These are phyloP conservation scores for Anaeromyces robustus DNA, from an alignment of 192 early-diverging fungal genomes.

Conservation along the genomic window DNA sequence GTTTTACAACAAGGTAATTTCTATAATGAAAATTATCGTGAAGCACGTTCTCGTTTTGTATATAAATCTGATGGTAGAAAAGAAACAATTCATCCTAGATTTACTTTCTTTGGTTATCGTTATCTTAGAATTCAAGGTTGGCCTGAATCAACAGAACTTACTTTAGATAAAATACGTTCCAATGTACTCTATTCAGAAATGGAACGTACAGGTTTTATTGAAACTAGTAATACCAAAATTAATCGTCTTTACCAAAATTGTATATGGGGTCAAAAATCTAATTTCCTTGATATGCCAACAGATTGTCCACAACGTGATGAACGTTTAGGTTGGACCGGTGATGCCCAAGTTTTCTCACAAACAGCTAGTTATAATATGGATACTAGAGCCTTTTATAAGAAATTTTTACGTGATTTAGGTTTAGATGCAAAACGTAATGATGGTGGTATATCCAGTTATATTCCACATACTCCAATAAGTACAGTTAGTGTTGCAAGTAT, in stretches of 20 bases:
- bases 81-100: neutral
- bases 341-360: neutral
- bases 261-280: neutral
- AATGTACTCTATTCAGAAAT: neutral
- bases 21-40: no score
- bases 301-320: neutral
- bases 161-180: no score
- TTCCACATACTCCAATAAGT: no score
- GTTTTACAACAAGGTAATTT: no score
- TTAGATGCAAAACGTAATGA: no score
- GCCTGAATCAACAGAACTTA: neutral
- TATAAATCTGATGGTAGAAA: neutral
- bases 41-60: no score
- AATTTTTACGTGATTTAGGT: no score
- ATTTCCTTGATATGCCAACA: neutral
- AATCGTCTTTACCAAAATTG: neutral
- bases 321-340: neutral
- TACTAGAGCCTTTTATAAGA: neutral
- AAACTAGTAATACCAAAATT: neutral
- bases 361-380: neutral
- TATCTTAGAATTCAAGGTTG: neutral
- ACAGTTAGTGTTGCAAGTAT: no score
- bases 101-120: neutral
- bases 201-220: neutral
- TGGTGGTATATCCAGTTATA: no score